These are phyloP conservation scores for Botrytis aclada DNA, from an alignment of 2,329 filamentous ascomycete species.

Conservation along the genomic window DNA sequence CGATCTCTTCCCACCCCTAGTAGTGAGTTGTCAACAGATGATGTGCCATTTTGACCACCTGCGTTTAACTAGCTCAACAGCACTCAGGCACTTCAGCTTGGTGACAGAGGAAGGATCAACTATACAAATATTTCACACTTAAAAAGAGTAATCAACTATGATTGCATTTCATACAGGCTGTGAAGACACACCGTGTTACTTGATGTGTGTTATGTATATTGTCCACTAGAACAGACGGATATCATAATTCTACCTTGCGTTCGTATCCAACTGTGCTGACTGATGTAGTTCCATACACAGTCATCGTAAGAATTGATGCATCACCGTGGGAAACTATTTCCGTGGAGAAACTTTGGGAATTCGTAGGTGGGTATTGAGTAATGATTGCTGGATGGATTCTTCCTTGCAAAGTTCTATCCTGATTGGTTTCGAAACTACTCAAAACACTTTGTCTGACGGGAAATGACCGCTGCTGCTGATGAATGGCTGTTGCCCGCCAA, in stretches of 20 bases:
- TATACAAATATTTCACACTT: neutral
- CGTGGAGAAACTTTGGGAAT: neutral
- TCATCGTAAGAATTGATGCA: neutral
- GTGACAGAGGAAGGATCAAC: neutral
- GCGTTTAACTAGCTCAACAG: too few relatives aligned
- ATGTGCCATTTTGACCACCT: neutral
- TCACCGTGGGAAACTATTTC: neutral
- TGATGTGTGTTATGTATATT: neutral
- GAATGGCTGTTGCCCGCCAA: too few relatives aligned
- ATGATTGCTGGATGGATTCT: neutral
- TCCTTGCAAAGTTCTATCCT: neutral
- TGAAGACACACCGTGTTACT: neutral
- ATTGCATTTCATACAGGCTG: neutral
- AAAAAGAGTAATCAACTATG: neutral
- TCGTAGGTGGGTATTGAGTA: neutral
- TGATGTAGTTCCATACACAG: neutral
- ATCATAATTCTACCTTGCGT: neutral
- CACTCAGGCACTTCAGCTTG: neutral
- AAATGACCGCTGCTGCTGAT: too few relatives aligned
- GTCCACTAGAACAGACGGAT: neutral
- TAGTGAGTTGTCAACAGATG: too few relatives aligned
- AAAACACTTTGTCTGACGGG: neutral
- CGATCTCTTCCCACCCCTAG: too few relatives aligned
- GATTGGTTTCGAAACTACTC: neutral
- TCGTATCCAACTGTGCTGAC: neutral